Base-by-base conservation (phyloP, 257 asterid species). In the Solanum acaule region DNA sequence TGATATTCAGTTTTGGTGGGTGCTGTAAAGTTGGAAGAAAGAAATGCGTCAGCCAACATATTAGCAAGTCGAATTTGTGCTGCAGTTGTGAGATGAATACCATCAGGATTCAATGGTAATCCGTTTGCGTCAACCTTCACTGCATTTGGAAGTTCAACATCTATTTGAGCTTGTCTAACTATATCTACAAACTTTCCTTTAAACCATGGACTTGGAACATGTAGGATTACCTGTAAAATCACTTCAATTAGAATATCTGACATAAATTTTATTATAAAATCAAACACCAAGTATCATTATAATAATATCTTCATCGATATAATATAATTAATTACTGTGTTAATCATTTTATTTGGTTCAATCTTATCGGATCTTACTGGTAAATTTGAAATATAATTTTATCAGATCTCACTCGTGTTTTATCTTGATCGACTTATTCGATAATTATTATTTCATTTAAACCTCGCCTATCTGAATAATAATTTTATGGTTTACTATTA, bases 111-210 rank as follows among this genome's bases (percentile, higher is more conserved):
- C 42, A 86, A 65, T 15, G 88, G 68, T 10, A 86, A 27, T 49
- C 88, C 88, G 1, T 86, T 75, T 2, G 82, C 88, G 29, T 86
- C 88, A 56, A 68, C 82, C 37, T 86, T 86, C 38, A 67, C 61
- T 75, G 34, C 68, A 68, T 86, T 68, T 68, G 81, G 34, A 9
- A 86, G 2, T 18, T 86, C 70, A 35, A 86, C 27, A 68, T 42
- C 88, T 75, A 35, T n/a, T 7, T 86, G 88, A 4, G 88, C 82
- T 86, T 86, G 56, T 40, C 88, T 67, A 23, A 86, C 88, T 10
- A 65, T 75, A 27, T 67, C 33, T n/a, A 6, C 61, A 44, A 40
- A 86, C 16, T 49, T 72, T 15, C 88, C 82, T 15, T 68, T 34
- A 42, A 86, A 86, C 65, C 78, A 72, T 14, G 88, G 88, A 8